Base-by-base conservation (phyloP, 805 yeast genomes). In the Teunomyces pallodes region DNA sequence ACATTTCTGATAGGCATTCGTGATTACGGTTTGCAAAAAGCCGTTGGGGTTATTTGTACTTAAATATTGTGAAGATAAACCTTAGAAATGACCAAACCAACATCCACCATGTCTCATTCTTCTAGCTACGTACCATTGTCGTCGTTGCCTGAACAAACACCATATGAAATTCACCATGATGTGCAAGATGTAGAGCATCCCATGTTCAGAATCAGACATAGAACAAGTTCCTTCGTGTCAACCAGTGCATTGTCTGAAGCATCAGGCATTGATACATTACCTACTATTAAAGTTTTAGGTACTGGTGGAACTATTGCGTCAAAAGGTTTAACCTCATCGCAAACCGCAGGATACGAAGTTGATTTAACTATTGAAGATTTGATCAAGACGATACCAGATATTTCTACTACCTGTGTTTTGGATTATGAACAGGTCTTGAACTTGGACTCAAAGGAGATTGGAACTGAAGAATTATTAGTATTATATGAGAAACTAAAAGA, bases 231-330 rank as follows among this genome's bases (percentile, higher is more conserved):
- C 4, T 42, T 63, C 3, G 53, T 51, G 7, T 60, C 61, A 3
- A 46, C 47, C 9, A 47, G 49, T 2, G 54, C 44, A 3, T 14
- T 47, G 10, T 56, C 62, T 3, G 57, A 54, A 14, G 54, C 17
- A 13, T 45, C 56, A 3, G 35, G 29, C 9, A 27, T 41, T 32
- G 49, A 48, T 9, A 9, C 49, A 5, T 44, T 68, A 44, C 78
- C 78, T 12, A 55, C 56, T 7, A 63, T 80, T 48, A 80, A 78
- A 54, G 76, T 80, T 44, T 62, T 79, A 32, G 84, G 81, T 7
- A 80, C 83, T 7, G 84, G 84, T 45, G 84, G 84, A 41, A 80
- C 84, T 5, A 80, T 80, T 53, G 83, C 83, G 1, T 77, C 83
- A 2, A 77, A 76, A 53, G 83, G 82, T 5, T 54, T 69, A 2